A percentile compares a stretch with the other conserved stretches of the same genome.
Conservation (phyloP, 23 red algal genomes). For the Gracilaria gracilis region DNA sequence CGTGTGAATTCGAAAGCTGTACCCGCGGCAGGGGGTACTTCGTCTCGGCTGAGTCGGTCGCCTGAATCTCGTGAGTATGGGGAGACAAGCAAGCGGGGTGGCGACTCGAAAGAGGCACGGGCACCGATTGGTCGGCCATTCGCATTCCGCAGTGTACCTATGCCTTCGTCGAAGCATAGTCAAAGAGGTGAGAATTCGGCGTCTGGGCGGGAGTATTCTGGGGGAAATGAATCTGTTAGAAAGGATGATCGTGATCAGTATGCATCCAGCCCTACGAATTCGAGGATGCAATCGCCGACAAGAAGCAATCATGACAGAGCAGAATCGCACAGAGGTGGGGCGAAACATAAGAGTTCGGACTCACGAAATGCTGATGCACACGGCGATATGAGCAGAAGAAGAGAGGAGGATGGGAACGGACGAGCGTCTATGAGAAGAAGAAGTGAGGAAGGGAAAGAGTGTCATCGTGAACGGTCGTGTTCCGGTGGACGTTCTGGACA, state of each 20-base stretch:
- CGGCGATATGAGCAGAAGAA: slow-evolving; percentile 7
- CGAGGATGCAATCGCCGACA: slow-evolving; percentile 26
- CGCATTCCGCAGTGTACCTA: slow-evolving; percentile 20
- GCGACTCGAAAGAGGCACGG: slow-evolving; percentile 1
- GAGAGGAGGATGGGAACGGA: background rate
- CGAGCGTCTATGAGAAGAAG: background rate
- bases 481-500: slow-evolving; percentile 5
- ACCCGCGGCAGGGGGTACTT: background rate
- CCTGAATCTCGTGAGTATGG: slow-evolving; percentile 19
- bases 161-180: slow-evolving; percentile 10
- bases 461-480: slow-evolving; percentile 3
- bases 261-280: slow-evolving; percentile 1
- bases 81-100: background rate
- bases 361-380: background rate
- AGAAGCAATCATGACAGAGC: slow-evolving; percentile 37
- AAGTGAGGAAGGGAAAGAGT: slow-evolving; percentile 8
- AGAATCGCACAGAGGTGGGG: slow-evolving; percentile 1
- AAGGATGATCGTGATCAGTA: slow-evolving; percentile 11
- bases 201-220: slow-evolving; percentile 19
- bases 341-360: slow-evolving; percentile 1
- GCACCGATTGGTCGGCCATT: background rate
- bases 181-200: background rate
- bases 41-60: background rate
- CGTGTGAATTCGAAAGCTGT: background rate
- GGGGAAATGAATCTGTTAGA: slow-evolving; percentile 7